Conservation (phyloP, 2,329 filamentous ascomycete species). For the Pseudopithomyces chartarum region DNA sequence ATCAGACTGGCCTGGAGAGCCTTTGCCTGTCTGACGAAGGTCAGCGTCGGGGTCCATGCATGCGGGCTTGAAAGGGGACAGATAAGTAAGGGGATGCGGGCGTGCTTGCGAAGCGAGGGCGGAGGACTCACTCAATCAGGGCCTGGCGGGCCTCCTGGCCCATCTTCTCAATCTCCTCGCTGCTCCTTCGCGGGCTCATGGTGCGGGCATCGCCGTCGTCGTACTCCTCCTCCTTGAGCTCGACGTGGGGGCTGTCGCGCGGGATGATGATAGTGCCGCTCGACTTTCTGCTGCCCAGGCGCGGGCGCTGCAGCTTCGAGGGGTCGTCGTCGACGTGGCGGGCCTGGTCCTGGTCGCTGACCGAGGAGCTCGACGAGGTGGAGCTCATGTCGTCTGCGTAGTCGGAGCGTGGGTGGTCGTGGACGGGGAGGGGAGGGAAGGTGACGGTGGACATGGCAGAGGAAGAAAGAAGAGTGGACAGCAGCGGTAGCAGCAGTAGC, state of each 20-base stretch:
- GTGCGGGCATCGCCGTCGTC: conserved; percentile 87
- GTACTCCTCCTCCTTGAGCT: conserved; percentile 74
- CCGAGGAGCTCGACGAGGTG: conserved; percentile 51
- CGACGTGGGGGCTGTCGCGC: conserved; percentile 74
- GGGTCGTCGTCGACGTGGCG: conserved; percentile 46
- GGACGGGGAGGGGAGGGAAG: conserved; percentile 31
- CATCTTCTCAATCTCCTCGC: conserved; percentile 86
- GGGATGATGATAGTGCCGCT: conserved; percentile 84
- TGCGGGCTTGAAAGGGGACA: conserved; percentile 16
- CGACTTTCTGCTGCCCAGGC: conserved; percentile 73
- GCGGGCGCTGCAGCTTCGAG: conserved; percentile 62
- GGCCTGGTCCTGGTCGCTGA: conserved; percentile 39
- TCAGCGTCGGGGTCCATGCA: conserved; percentile 23
- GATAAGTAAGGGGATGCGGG: conserved; percentile 15
- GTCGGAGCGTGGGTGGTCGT: conserved; percentile 27
- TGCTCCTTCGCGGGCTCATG: conserved; percentile 92
- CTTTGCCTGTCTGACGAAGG: conserved; percentile 74
- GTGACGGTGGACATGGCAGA: conserved; percentile 28
- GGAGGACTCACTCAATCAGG: conserved; percentile 61
- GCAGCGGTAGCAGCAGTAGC: too few species aligned
- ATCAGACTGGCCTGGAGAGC: conserved; percentile 86
- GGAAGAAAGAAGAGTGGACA: neutral
- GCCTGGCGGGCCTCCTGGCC: conserved; percentile 77
- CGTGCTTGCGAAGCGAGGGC: neutral
- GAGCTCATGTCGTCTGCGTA: conserved; percentile 46